phyloP scores from a whole-genome alignment of 176 grass and related monocot genomes.

The Oryza brachyantha region DNA sequence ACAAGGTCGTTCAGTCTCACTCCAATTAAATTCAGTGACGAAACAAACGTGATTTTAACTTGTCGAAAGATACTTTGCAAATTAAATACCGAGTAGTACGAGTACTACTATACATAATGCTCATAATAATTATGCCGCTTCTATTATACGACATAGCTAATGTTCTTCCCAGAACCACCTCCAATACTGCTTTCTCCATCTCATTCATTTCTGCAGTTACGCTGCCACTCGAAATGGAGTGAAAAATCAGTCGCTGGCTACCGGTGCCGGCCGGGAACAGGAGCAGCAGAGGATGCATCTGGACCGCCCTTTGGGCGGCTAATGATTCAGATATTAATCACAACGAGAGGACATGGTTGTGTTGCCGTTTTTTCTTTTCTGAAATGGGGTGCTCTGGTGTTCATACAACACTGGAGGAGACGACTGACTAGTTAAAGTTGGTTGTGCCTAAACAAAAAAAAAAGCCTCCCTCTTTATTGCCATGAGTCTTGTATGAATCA shows the following conservation, averaged over 20 bases:
- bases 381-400: neutral
- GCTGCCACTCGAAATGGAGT: neutral
- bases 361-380: neutral
- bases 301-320: neutral
- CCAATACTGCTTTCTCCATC: neutral
- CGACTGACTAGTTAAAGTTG: neutral
- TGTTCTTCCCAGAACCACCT: neutral
- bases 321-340: neutral
- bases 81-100: neutral
- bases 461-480: neutral
- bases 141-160: neutral
- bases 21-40: neutral
- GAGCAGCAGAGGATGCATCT: neutral
- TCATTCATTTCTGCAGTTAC: neutral
- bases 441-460: neutral
- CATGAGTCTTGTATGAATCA: conserved; percentile 7
- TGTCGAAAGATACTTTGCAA: neutral
- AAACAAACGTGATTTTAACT: neutral
- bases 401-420: neutral
- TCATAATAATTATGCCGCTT: neutral
- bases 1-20: neutral
- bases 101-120: neutral
- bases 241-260: conserved; percentile 1
- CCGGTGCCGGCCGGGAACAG: conserved; percentile 41
- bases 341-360: conserved; percentile 19